phyloP scores from a whole-genome alignment of 2,329 filamentous ascomycete genomes.

The Verticillium klebahnii region DNA sequence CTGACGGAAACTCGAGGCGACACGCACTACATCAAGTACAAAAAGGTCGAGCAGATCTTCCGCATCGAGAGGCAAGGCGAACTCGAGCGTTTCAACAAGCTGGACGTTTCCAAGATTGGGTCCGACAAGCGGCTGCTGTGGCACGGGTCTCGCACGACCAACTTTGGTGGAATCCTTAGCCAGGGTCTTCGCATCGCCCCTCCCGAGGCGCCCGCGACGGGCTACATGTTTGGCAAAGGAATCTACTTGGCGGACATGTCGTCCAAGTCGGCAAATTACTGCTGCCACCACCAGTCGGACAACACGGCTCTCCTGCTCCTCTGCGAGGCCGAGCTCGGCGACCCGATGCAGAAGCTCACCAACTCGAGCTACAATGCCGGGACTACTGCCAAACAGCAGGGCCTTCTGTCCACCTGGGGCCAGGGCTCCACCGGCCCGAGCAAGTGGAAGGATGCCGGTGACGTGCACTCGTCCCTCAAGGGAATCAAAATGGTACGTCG shows the following conservation, averaged over 20 bases:
- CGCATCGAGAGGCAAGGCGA: constrained; percentile 75
- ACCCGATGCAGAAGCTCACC: constrained; percentile 64
- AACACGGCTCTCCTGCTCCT: constrained; percentile 71
- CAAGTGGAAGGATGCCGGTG: constrained; percentile 71
- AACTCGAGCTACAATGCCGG: constrained; percentile 58
- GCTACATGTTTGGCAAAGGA: constrained; percentile 89
- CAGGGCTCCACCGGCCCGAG: constrained; percentile 59
- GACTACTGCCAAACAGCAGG: constrained; percentile 53
- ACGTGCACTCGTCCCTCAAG: constrained; percentile 58
- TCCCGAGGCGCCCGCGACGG: constrained; percentile 71
- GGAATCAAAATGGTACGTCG: constrained; percentile 65
- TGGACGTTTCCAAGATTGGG: constrained; percentile 45
- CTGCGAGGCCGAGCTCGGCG: constrained; percentile 73
- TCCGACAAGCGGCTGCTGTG: constrained; percentile 74
- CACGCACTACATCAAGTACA: constrained; percentile 59
- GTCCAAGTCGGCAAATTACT: constrained; percentile 79
- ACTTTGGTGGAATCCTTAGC: constrained; percentile 81
- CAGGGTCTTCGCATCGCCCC: constrained; percentile 89
- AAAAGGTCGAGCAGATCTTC: constrained; percentile 69
- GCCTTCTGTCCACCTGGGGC: constrained; percentile 66
- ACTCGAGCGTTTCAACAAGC: constrained; percentile 59
- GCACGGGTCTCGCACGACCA: constrained; percentile 81
- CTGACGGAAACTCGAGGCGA: constrained; percentile 60
- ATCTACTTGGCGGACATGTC: constrained; percentile 86
- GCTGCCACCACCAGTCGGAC: constrained; percentile 55